These are phyloP conservation scores for Macrolepiota fuliginosa DNA, from an alignment of 768 basidiomycete species.

Conservation along the genomic window DNA sequence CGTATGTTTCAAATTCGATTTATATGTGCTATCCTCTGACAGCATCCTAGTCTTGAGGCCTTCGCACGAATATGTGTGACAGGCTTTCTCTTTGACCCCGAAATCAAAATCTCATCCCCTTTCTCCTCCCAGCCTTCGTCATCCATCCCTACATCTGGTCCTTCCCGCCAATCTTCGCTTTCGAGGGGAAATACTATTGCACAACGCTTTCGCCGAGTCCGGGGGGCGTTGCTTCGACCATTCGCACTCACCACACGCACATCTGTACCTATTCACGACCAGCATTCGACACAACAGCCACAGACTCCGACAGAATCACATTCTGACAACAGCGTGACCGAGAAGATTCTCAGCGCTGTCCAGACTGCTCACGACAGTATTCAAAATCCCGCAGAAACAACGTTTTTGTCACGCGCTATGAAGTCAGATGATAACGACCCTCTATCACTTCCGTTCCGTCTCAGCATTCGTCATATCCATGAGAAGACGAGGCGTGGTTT, in stretches of 20 bases:
- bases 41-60: constrained; percentile 67
- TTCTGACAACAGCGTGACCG: constrained; percentile 26
- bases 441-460: constrained; percentile 59
- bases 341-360: constrained; percentile 24
- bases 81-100: constrained; percentile 86
- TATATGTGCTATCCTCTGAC: constrained; percentile 10
- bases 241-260: constrained; percentile 43
- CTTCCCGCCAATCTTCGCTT: constrained; percentile 35
- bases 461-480: constrained; percentile 54
- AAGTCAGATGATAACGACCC: constrained; percentile 41
- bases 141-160: constrained; percentile 24
- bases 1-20: constrained; percentile 46
- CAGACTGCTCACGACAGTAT: constrained; percentile 36
- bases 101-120: constrained; percentile 51
- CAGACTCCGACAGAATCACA: constrained; percentile 9
- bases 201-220: constrained; percentile 42
- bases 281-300: constrained; percentile 12
- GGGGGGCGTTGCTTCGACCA: constrained; percentile 47
- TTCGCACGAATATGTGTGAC: constrained; percentile 87
- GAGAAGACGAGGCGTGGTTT: constrained; percentile 64
- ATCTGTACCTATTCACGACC: constrained; percentile 18
- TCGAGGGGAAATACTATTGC: constrained; percentile 44
- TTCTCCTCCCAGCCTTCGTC: constrained; percentile 39
- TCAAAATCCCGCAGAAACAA: constrained; percentile 44
- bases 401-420: constrained; percentile 49